Base-by-base conservation (phyloP, 495 filamentous ascomycete genomes). In the Lineolata rhizophorae region DNA sequence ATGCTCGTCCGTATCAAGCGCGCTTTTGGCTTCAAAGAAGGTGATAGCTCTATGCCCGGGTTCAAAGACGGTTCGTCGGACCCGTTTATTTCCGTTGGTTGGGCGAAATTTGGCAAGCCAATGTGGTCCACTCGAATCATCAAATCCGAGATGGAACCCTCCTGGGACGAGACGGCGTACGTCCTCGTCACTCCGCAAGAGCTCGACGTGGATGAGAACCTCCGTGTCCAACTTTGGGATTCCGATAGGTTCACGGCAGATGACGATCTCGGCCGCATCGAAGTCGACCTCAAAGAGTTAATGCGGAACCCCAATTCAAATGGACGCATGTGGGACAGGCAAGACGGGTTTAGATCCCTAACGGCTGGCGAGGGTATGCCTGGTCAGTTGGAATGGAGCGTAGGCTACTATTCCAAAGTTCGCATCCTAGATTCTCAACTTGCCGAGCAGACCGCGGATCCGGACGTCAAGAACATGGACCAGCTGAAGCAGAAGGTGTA, bases 21-120 rank as follows among this genome's bases (percentile, higher is more conserved):
- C 11, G 74, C 72, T 0, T 58, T 52, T 19, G 67, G 60, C 11
- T 77, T 81, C 49, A 76, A 75, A 41, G 59, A 65, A 35, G 72
- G 69, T 2, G 75, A 81, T 44, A 54, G 56, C 10, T 57, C 63
- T 11, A 41, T 73, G 16, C 59, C 57, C 1, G 51, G 55, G 4
- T 32, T 72, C 20, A 58, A 65, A 37, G 39, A 56, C 5, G 72
- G 73, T 3, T 67, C 66, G 15, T 63, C 67, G 15, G 75, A 81
- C 47, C 52, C 64, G 1, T 81, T 79, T 42, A 67, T 79, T 17
- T 65, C 61, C 6, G 65, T 77, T 11, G 72, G 67, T 6, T 81
- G 75, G 69, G 71, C 67, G 11, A 81, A 79, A 37, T 76, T 77
- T 42, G 69, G 71, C 29, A 79, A 78, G 39, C 68, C 74, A 21